Evolutionary conservation across 176 grass and related monocot genomes (phyloP).

Genomic region (Secale cereale): DNA sequence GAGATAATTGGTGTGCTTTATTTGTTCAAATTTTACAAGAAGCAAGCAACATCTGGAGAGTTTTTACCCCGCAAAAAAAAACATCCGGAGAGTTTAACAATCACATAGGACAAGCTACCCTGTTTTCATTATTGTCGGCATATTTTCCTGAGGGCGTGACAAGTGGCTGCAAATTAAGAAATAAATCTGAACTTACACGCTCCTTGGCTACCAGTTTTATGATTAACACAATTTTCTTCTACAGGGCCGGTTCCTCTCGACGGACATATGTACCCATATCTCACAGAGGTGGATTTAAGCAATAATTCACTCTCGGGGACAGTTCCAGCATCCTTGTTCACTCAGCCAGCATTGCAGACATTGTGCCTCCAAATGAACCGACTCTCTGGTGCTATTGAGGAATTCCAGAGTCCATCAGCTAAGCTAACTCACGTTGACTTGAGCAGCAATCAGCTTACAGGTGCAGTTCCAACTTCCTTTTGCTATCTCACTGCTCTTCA

Average conservation of each 20-base stretch:
- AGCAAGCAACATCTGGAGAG: too few species aligned
- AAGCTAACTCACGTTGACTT: not conserved
- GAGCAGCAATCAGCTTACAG: not conserved
- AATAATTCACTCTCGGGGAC: slow-evolving; percentile 21
- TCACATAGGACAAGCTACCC: too few species aligned
- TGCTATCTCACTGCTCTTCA: not conserved
- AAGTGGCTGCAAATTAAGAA: not conserved
- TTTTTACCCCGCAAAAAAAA: too few species aligned
- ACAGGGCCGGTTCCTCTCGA: not conserved
- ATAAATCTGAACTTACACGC: not conserved
- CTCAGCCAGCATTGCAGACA: slow-evolving; percentile 3
- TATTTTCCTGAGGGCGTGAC: not conserved
- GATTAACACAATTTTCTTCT: not conserved
- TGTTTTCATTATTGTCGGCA: not conserved
- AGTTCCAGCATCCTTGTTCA: slow-evolving; percentile 25
- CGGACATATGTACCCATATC: not conserved
- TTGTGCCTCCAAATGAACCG: slow-evolving; percentile 27
- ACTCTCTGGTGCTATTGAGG: not conserved
- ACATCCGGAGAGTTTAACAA: too few species aligned
- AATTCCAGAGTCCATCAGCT: not conserved
- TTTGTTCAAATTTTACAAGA: too few species aligned
- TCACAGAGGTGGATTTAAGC: slow-evolving; percentile 12
- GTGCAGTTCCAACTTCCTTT: not conserved
- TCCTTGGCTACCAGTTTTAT: not conserved
- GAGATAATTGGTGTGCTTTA: too few species aligned